phyloP scores from a whole-genome alignment of 768 basidiomycete genomes.

The Goffeauzyma gilvescens region DNA sequence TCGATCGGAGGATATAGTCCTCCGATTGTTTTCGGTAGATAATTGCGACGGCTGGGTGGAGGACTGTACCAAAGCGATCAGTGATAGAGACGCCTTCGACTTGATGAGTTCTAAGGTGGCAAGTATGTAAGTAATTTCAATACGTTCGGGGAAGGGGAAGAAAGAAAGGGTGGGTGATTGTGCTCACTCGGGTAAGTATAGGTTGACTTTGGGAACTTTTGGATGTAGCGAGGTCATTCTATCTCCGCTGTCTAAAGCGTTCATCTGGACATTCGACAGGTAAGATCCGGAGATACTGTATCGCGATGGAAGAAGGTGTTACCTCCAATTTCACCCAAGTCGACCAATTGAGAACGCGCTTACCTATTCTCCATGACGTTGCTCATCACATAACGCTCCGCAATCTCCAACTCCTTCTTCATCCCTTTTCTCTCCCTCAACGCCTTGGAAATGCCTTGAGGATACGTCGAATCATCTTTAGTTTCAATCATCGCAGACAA shows the following conservation, averaged over 20 bases:
- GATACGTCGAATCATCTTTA: slow-evolving; percentile 1
- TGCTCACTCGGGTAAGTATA: slow-evolving; percentile 9
- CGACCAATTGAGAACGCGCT: neutral
- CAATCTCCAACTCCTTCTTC: neutral
- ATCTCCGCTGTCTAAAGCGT: slow-evolving; percentile 3
- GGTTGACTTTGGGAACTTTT: neutral
- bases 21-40: slow-evolving; percentile 1
- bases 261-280: slow-evolving; percentile 5
- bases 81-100: slow-evolving; percentile 5
- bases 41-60: slow-evolving; percentile 3
- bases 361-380: slow-evolving; percentile 7
- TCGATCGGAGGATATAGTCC: neutral
- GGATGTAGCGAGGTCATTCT: neutral
- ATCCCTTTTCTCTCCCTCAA: neutral
- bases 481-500: neutral
- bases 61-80: too few relatives aligned
- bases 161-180: too few relatives aligned
- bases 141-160: neutral
- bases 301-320: neutral
- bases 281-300: slow-evolving; percentile 3
- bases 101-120: slow-evolving; percentile 3
- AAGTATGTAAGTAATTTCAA: neutral
- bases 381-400: slow-evolving; percentile 4
- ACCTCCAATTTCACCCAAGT: neutral
- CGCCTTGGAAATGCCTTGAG: slow-evolving; percentile 1